Percentiles rank a stretch among this genome's conserved stretches.
These are phyloP conservation scores for Periconia digitata DNA, from an alignment of 2,329 filamentous ascomycete species.

Conservation along the genomic window DNA sequence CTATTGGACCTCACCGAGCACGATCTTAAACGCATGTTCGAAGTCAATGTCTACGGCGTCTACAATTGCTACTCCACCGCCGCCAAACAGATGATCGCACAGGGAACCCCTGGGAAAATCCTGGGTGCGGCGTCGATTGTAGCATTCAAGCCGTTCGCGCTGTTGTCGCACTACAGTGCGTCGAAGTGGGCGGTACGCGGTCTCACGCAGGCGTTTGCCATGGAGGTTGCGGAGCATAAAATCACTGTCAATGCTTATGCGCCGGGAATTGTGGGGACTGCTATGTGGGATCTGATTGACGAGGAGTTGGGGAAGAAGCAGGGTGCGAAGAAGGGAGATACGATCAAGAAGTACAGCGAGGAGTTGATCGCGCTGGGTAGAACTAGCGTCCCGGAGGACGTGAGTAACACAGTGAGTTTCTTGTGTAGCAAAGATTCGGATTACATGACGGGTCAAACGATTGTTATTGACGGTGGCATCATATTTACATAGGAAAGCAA, in stretches of 20 bases:
- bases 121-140: constrained; percentile 57
- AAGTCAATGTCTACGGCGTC: constrained; percentile 66
- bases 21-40: constrained; percentile 62
- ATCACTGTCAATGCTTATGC: constrained; percentile 70
- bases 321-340: constrained; percentile 55
- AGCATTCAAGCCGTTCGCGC: constrained; percentile 60
- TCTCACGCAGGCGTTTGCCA: constrained; percentile 66
- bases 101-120: constrained; percentile 54
- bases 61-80: constrained; percentile 67
- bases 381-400: constrained; percentile 63
- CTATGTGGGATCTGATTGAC: constrained; percentile 71
- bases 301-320: constrained; percentile 57
- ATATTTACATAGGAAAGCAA: constrained; percentile 51
- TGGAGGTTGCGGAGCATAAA: constrained; percentile 64
- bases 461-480: constrained; percentile 64
- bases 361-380: constrained; percentile 60
- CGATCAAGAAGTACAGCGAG: constrained; percentile 56
- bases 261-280: constrained; percentile 67
- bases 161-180: constrained; percentile 65
- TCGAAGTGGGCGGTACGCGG: constrained; percentile 69
- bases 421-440: constrained; percentile 61
- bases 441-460: constrained; percentile 67
- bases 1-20: constrained; percentile 59
- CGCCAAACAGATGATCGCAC: constrained; percentile 65
- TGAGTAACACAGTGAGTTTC: constrained; percentile 64